Evolutionary conservation across 83 land plant species (phyloP).

Genomic region (Diphasiastrum complanatum): DNA sequence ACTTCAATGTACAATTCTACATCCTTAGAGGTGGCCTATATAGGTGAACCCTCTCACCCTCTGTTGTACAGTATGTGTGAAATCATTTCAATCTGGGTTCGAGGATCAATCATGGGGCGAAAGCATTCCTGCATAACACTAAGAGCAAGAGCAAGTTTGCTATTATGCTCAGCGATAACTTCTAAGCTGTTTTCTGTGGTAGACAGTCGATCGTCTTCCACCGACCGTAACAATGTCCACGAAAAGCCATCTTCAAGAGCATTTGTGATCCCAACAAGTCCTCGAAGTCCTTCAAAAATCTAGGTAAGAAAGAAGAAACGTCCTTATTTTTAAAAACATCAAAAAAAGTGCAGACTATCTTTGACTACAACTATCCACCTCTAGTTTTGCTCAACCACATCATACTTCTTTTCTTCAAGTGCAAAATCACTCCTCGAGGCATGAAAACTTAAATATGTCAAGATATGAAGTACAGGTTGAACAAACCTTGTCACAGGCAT

Average conservation of each 20-base stretch:
- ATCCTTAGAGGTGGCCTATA: too few species aligned
- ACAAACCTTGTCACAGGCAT: constrained; percentile 53
- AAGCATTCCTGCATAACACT: constrained; percentile 77
- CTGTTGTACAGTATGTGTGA: constrained; percentile 59
- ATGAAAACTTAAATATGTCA: neutral
- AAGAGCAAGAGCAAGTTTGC: constrained; percentile 57
- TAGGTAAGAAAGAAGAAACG: too few species aligned
- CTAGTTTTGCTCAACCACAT: neutral
- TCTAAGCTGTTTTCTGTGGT: constrained; percentile 17
- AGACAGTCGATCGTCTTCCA: constrained; percentile 29
- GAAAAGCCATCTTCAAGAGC: constrained; percentile 41
- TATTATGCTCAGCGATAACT: constrained; percentile 39
- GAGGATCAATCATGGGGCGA: constrained; percentile 57
- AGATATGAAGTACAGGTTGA: neutral
- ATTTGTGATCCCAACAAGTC: constrained; percentile 45
- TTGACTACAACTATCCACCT: neutral
- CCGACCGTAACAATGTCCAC: constrained; percentile 58
- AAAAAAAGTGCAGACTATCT: neutral
- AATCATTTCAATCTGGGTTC: constrained; percentile 47
- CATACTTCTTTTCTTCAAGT: neutral
- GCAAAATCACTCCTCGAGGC: neutral
- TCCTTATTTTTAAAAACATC: neutral
- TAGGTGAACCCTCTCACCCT: constrained; percentile 33
- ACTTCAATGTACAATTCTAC: too few species aligned
- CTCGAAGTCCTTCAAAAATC: constrained; percentile 44